Conservation (phyloP, 306 rosid species). For the Castanea mollissima region DNA sequence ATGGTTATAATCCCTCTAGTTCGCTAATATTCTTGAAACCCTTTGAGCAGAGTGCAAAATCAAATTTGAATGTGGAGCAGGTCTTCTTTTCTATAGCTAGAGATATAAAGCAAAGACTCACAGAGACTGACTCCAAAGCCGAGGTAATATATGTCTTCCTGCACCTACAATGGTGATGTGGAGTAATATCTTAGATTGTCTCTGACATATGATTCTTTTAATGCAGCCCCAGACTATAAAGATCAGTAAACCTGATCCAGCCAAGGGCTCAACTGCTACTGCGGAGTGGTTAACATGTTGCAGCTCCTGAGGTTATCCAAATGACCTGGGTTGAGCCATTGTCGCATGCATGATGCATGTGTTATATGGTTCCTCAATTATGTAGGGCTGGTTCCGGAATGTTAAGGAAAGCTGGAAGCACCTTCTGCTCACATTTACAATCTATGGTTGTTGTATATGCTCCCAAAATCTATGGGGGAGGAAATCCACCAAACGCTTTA, state of each 20-base stretch:
- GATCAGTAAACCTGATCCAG: constrained; percentile 18
- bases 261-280: background rate
- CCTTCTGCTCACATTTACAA: background rate
- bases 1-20: background rate
- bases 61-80: constrained; percentile 32
- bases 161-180: background rate
- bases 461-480: constrained; percentile 6
- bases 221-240: constrained; percentile 21
- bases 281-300: constrained; percentile 11
- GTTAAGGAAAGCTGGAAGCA: constrained; percentile 8
- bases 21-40: background rate
- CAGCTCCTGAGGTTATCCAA: constrained; percentile 5
- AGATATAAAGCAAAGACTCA: constrained; percentile 30
- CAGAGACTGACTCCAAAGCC: constrained; percentile 13
- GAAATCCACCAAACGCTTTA: background rate
- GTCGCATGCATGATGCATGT: background rate
- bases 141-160: constrained; percentile 6
- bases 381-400: background rate
- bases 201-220: background rate
- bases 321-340: background rate
- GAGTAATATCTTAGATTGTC: background rate
- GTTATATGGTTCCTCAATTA: background rate
- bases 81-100: constrained; percentile 31
- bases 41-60: constrained; percentile 36
- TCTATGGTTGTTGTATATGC: background rate